A percentile compares a stretch with the other conserved stretches of the same genome.
These are phyloP conservation scores for Agastache rugosa DNA, from an alignment of 257 asterid species.

Conservation along the genomic window DNA sequence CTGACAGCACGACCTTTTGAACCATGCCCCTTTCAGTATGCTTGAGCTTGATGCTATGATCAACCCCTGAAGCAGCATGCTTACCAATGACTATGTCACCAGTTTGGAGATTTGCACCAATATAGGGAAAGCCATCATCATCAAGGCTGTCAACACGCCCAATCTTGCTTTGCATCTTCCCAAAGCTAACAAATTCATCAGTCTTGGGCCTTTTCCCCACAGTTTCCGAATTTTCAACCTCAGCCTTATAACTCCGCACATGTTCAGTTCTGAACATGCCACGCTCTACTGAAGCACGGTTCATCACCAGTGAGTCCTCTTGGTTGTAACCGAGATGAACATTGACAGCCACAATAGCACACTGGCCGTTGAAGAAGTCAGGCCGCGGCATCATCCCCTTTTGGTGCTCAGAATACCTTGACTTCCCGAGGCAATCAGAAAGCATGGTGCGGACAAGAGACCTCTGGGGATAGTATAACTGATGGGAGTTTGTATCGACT, in stretches of 20 bases:
- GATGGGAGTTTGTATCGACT: slow-evolving; percentile 84
- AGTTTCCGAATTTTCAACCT: slow-evolving; percentile 66
- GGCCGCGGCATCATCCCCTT: slow-evolving; percentile 81
- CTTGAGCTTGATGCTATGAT: slow-evolving; percentile 86
- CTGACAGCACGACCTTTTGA: slow-evolving; percentile 82
- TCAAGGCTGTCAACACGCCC: slow-evolving; percentile 93
- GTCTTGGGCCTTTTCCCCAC: slow-evolving; percentile 52
- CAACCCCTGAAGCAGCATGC: slow-evolving; percentile 75
- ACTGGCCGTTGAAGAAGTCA: slow-evolving; percentile 88
- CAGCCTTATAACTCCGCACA: slow-evolving; percentile 80
- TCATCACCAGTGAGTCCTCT: slow-evolving; percentile 96
- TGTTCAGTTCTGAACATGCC: slow-evolving; percentile 96
- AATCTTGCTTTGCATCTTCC: slow-evolving; percentile 77
- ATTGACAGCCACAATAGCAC: slow-evolving; percentile 91
- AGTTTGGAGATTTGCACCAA: slow-evolving; percentile 88
- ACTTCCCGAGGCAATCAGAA: slow-evolving; percentile 84
- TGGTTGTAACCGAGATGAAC: slow-evolving; percentile 96
- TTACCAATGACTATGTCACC: slow-evolving; percentile 93
- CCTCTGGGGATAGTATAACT: slow-evolving; percentile 82
- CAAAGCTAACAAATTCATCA: slow-evolving; percentile 70
- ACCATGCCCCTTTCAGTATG: slow-evolving; percentile 98
- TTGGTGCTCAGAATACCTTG: slow-evolving; percentile 47
- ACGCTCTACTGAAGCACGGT: slow-evolving; percentile 89
- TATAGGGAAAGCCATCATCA: slow-evolving; percentile 90
- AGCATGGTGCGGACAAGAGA: slow-evolving; percentile 82